Percentiles rank a stretch among this genome's conserved stretches.
Evolutionary conservation across 2,329 filamentous ascomycete genomes (phyloP).

Genomic region (Colletotrichum camelliae): DNA sequence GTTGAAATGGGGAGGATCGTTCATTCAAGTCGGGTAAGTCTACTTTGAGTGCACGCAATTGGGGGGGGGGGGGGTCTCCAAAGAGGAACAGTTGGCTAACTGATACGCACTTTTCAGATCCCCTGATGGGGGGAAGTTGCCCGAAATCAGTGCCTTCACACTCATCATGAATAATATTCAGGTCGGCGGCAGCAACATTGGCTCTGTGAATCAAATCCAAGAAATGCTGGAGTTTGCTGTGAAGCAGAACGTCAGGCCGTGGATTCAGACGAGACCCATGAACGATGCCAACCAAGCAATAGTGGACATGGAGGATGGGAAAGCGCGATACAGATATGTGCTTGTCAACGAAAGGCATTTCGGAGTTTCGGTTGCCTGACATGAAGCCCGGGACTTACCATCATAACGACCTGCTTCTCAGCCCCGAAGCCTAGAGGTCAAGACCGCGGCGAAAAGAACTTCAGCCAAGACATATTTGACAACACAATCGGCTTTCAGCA

Average conservation of each 20-base stretch:
- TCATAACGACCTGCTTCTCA: background rate
- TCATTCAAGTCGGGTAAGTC: slow-evolving; percentile 63
- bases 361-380: background rate
- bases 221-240: slow-evolving; percentile 63
- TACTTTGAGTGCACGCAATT: background rate
- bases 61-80: no score
- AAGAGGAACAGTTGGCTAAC: background rate
- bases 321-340: slow-evolving; percentile 49
- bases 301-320: slow-evolving; percentile 57
- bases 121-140: slow-evolving; percentile 59
- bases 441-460: background rate
- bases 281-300: slow-evolving; percentile 56
- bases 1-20: slow-evolving; percentile 63
- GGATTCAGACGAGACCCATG: slow-evolving; percentile 57
- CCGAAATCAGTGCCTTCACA: slow-evolving; percentile 55
- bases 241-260: slow-evolving; percentile 56
- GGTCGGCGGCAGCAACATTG: slow-evolving; percentile 49
- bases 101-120: slow-evolving; percentile 33
- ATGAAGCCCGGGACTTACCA: background rate
- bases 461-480: background rate
- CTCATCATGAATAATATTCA: slow-evolving; percentile 61
- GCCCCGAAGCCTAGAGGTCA: background rate
- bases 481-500: background rate
- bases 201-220: slow-evolving; percentile 50
- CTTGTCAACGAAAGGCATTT: slow-evolving; percentile 23